phyloP scores from a whole-genome alignment of 495 filamentous ascomycete species.

The Lophiotrema nucula region DNA sequence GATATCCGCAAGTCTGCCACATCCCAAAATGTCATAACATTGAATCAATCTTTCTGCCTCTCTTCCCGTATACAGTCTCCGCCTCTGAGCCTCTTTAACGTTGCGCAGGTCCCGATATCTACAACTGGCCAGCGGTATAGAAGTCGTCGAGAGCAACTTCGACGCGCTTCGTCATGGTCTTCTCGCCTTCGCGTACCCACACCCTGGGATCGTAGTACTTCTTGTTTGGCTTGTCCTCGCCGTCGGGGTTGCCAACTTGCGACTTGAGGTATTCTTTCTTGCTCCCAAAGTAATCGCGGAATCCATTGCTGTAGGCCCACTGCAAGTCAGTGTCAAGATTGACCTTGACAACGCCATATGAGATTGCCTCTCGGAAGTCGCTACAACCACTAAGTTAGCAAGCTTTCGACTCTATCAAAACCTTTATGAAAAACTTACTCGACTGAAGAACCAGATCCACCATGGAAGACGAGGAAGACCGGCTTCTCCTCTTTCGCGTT shows the following conservation, averaged over 20 bases:
- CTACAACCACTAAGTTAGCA: too few species aligned
- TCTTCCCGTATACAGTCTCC: too few species aligned
- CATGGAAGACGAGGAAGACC: conserved; percentile 99
- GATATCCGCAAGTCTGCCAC: too few species aligned
- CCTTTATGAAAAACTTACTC: conserved; percentile 69
- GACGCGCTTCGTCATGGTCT: conserved; percentile 87
- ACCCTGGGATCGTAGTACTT: conserved; percentile 88
- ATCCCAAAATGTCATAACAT: too few species aligned
- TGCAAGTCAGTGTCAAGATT: conserved; percentile 89
- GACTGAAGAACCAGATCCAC: conserved; percentile 87
- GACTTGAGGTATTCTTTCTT: conserved; percentile 92
- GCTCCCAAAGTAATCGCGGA: conserved; percentile 87
- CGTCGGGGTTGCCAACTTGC: conserved; percentile 92
- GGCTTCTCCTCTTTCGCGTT: conserved; percentile 73
- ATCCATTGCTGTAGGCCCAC: conserved; percentile 81
- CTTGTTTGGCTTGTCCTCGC: conserved; percentile 95
- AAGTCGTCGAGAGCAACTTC: conserved; percentile 83
- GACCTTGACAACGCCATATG: conserved; percentile 96
- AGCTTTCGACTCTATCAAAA: too few species aligned
- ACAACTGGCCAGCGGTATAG: conserved; percentile 82
- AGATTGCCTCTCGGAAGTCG: conserved; percentile 28
- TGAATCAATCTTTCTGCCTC: too few species aligned
- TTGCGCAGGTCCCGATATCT: too few species aligned
- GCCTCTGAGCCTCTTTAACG: too few species aligned
- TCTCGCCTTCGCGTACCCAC: conserved; percentile 94